Evolutionary conservation across 2,329 filamentous ascomycete genomes (phyloP).

Genomic region (Karstenula rhodostoma): DNA sequence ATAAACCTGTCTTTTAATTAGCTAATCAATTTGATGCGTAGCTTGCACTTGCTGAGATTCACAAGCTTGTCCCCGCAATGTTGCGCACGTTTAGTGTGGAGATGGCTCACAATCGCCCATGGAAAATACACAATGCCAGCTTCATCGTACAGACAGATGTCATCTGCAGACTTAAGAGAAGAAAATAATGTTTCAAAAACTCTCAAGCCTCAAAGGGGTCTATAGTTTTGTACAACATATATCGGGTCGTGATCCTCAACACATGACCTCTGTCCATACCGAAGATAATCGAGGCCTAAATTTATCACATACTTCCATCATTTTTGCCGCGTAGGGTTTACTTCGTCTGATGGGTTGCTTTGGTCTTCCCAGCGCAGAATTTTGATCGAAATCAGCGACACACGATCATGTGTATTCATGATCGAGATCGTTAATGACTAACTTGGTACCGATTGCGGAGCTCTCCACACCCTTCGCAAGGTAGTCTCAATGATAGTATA

Average conservation of each 20-base stretch:
- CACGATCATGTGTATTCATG: background rate
- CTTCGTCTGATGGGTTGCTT: no score
- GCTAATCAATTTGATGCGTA: background rate
- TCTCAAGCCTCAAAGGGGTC: no score
- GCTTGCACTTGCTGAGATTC: conserved; percentile 29
- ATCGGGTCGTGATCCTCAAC: no score
- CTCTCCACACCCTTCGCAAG: background rate
- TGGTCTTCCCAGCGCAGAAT: no score
- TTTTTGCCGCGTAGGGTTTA: no score
- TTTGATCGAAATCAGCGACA: background rate
- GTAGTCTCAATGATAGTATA: background rate
- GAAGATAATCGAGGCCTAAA: no score
- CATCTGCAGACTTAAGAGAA: background rate
- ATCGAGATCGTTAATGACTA: background rate
- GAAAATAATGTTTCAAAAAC: background rate
- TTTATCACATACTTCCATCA: no score
- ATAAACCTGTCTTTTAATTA: background rate
- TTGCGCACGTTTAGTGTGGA: conserved; percentile 26
- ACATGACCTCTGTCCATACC: no score
- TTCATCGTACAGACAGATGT: conserved; percentile 22
- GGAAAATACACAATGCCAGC: conserved; percentile 24
- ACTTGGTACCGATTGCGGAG: background rate
- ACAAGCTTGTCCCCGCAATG: conserved; percentile 31
- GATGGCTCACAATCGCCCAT: conserved; percentile 31
- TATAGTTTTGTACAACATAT: no score